Conservation (phyloP, 2,329 filamentous ascomycete species). For the Sporothrix brasiliensis region DNA sequence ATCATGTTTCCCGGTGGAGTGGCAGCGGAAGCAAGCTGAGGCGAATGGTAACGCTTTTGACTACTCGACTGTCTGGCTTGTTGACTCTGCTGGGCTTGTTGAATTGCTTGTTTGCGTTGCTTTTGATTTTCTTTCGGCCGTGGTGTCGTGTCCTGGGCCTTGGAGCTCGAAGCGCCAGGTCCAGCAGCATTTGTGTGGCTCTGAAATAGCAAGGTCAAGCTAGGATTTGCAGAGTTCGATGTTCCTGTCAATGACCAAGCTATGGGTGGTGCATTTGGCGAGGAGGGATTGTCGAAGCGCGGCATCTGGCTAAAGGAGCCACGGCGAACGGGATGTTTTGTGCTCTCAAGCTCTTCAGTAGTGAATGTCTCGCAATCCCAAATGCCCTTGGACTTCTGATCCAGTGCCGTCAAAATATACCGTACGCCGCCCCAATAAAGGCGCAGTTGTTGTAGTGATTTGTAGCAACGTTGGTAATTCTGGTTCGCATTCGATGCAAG, state of each 20-base stretch:
- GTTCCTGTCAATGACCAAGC: conserved; percentile 88
- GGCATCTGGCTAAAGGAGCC: conserved; percentile 52
- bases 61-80: conserved; percentile 26
- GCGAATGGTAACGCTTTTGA: conserved; percentile 36
- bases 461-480: conserved; percentile 86
- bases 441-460: conserved; percentile 78
- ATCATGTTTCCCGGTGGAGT: conserved; percentile 62
- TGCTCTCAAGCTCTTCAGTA: conserved; percentile 75
- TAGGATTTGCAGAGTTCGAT: conserved; percentile 82
- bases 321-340: conserved; percentile 54
- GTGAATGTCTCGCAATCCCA: conserved; percentile 73
- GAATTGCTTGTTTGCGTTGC: conserved; percentile 17
- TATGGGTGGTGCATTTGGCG: conserved; percentile 60
- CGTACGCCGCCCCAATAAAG: conserved; percentile 84
- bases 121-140: neutral
- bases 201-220: conserved; percentile 78
- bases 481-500: conserved; percentile 80
- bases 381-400: conserved; percentile 85
- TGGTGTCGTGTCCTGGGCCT: neutral
- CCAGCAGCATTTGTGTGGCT: conserved; percentile 46
- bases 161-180: neutral
- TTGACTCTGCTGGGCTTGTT: conserved; percentile 27
- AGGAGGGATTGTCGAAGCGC: conserved; percentile 51
- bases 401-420: conserved; percentile 82
- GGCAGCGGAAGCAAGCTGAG: conserved; percentile 45